A percentile compares a stretch with the other conserved stretches of the same genome.
phyloP scores from a whole-genome alignment of 2,329 filamentous ascomycete species.

The Harringtonia aguacate region DNA sequence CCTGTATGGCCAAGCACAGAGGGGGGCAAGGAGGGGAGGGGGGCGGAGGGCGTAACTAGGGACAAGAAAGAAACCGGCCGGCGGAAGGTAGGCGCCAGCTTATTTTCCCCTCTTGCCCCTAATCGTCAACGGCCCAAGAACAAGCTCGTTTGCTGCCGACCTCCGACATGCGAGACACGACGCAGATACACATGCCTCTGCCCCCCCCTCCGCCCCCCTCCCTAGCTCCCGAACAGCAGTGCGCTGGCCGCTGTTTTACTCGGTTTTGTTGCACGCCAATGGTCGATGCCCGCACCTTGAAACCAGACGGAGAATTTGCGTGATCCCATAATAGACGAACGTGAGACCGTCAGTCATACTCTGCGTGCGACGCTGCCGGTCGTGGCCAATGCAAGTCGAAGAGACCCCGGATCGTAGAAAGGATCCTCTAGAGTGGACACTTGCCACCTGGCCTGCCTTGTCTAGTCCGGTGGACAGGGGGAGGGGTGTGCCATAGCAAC shows the following conservation, averaged over 20 bases:
- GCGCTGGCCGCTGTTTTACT: slow-evolving; percentile 10
- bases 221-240: slow-evolving; percentile 8
- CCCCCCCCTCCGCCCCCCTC: no score
- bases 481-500: no score
- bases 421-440: slow-evolving; percentile 1
- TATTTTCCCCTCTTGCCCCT: background rate
- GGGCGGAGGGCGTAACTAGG: background rate
- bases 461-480: background rate
- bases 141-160: slow-evolving; percentile 6
- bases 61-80: background rate
- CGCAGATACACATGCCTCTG: background rate
- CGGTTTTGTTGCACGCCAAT: slow-evolving; percentile 10
- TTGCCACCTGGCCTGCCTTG: background rate
- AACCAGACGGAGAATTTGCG: slow-evolving; percentile 16
- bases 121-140: background rate
- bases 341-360: slow-evolving; percentile 8
- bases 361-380: slow-evolving; percentile 8
- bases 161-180: slow-evolving; percentile 14
- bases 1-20: no score
- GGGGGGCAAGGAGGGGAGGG: no score
- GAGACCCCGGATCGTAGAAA: slow-evolving; percentile 8
- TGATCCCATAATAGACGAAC: slow-evolving; percentile 10
- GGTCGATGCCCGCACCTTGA: slow-evolving; percentile 9
- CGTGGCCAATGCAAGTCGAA: slow-evolving; percentile 6
- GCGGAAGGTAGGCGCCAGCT: background rate